Conservation (phyloP, 495 filamentous ascomycete species). For the Neurospora discreta region DNA sequence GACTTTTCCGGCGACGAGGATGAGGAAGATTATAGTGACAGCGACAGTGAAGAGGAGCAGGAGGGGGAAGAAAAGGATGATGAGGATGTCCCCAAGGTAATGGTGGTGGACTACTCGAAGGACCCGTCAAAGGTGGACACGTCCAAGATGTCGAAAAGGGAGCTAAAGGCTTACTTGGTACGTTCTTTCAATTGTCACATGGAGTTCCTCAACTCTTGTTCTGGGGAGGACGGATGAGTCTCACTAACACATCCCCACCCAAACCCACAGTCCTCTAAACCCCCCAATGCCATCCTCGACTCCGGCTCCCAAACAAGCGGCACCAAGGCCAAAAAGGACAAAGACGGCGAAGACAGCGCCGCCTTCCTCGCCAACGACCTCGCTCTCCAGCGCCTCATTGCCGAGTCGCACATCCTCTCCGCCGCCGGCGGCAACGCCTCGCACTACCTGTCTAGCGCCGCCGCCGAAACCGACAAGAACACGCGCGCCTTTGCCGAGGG, state of each 20-base stretch:
- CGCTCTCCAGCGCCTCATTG: conserved; percentile 75
- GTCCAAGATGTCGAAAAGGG: conserved; percentile 48
- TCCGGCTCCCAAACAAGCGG: conserved; percentile 6
- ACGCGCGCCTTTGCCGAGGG: conserved; percentile 24
- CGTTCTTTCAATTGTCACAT: neutral
- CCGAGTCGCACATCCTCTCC: conserved; percentile 87
- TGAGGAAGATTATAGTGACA: conserved; percentile 1
- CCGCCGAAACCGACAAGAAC: conserved; percentile 11
- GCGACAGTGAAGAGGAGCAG: neutral
- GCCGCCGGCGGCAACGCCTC: conserved; percentile 45
- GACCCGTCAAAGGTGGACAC: conserved; percentile 14
- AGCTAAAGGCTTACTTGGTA: conserved; percentile 74
- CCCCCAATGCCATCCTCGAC: conserved; percentile 22
- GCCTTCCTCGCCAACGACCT: conserved; percentile 76
- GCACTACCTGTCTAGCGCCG: conserved; percentile 18
- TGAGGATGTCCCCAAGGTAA: conserved; percentile 21
- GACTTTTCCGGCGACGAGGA: conserved; percentile 42
- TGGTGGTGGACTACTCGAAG: conserved; percentile 56
- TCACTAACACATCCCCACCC: conserved; percentile 28
- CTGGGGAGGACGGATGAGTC: neutral
- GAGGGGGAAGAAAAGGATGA: conserved; percentile 12
- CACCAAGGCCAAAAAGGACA: conserved; percentile 23
- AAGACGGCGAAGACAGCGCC: conserved; percentile 36
- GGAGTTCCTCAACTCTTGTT: neutral
- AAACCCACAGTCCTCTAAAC: conserved; percentile 30